Base-by-base conservation (phyloP, 768 basidiomycete genomes). In the Russula foetens region DNA sequence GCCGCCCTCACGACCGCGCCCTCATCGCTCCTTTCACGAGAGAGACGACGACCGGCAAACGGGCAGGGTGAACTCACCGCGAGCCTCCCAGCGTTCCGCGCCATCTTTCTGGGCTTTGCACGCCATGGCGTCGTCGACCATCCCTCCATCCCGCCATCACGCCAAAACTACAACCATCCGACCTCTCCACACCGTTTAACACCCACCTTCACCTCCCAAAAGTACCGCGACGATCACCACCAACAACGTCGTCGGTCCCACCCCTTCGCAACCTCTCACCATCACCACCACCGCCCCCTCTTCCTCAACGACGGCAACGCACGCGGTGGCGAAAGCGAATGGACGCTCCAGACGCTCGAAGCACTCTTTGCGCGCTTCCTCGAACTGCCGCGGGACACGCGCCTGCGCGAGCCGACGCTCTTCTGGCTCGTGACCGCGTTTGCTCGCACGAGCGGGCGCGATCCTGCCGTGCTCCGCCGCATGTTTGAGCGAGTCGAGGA, bases 381-480 rank as follows among this genome's bases (percentile, higher is more conserved):
- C 31, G 69, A 72, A n/a, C 73, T 88, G 41, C 81, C 85, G 0
- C 64, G 63, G 14, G 72, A 74, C 53, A 71, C 73, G 43, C 71
- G 71, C 23, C 77, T 83, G 2, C 79, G 77, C 17, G 73, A 73
- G 33, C 72, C 77, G 23, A 72, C 77, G 44, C 65, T 90, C 23
- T 86, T 82, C 69, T 90, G 87, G 84, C 77, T 89, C 52, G 71
- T 94, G 63, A 69, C 79, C 19, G 85, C 86, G 0, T 89, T 84
- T 63, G 77, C 77, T 60, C 82, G 75, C 69, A 76, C 83, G n/a
- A 86, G 81, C 54, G 77, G 75, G 8, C 69, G 75, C 39, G 81
- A 90, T 64, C 59, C 70, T 1, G 69, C 67, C 33, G 70, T 80
- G 51, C 67, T 92, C 52, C 80, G 84, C 24, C 67, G 74, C 14